Evolutionary conservation across 306 rosid genomes (phyloP).

Genomic region (Ziziphus jujuba): DNA sequence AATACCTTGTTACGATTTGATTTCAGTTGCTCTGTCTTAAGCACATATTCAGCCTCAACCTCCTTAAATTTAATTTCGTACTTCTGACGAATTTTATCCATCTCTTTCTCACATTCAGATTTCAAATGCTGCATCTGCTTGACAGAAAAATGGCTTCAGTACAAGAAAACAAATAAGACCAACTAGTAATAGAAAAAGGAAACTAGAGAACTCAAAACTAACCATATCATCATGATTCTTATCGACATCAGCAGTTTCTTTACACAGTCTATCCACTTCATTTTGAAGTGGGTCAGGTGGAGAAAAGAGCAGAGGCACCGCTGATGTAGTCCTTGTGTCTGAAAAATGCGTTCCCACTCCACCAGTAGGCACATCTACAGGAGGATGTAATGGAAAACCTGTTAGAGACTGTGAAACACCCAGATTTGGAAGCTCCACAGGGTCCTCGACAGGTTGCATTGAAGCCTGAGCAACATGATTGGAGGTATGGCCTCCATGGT

Average conservation of each 20-base stretch:
- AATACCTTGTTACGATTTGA: constrained; percentile 33
- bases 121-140: constrained; percentile 63
- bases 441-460: constrained; percentile 23
- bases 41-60: constrained; percentile 39
- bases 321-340: constrained; percentile 36
- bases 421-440: constrained; percentile 17
- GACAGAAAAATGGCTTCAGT: constrained; percentile 16
- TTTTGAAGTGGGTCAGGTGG: constrained; percentile 53
- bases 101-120: constrained; percentile 57
- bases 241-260: constrained; percentile 31
- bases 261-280: constrained; percentile 57
- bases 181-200: constrained; percentile 12
- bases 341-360: constrained; percentile 23
- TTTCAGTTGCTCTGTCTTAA: constrained; percentile 44
- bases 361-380: constrained; percentile 19
- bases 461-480: constrained; percentile 24
- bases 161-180: constrained; percentile 8
- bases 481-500: constrained; percentile 11
- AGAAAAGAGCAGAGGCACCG: constrained; percentile 16
- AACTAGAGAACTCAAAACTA: constrained; percentile 29
- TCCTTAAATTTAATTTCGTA: constrained; percentile 50
- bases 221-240: constrained; percentile 54
- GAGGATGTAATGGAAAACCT: constrained; percentile 17
- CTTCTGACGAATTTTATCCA: constrained; percentile 52
- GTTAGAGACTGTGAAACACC: constrained; percentile 23